Conservation (phyloP, 2,329 filamentous ascomycete genomes). For the Colletotrichum siamense region DNA sequence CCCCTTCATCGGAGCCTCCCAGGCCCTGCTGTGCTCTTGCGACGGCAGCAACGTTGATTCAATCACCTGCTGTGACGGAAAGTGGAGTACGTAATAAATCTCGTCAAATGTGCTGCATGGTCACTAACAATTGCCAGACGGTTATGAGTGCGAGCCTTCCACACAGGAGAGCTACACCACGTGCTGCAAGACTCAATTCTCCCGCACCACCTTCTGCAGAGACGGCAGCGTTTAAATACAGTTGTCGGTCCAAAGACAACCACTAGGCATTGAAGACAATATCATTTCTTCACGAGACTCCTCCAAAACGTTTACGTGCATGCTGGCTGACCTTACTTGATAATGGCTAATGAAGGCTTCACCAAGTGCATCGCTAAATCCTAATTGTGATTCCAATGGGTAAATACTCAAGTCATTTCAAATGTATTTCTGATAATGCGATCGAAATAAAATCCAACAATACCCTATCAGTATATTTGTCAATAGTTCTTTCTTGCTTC, state of each 20-base stretch:
- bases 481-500: background rate
- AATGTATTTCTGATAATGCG: background rate
- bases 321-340: background rate
- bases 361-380: background rate
- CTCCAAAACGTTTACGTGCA: accelerated
- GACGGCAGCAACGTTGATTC: background rate
- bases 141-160: background rate
- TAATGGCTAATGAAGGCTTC: accelerated
- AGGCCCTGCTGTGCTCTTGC: background rate
- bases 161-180: background rate
- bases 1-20: background rate
- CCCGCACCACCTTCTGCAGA: background rate
- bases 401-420: accelerated
- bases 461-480: accelerated
- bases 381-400: accelerated
- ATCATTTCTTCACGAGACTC: background rate
- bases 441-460: accelerated
- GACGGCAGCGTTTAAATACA: background rate
- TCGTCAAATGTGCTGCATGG: background rate
- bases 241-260: background rate
- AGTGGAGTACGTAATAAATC: background rate
- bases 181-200: background rate
- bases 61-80: background rate
- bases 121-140: background rate
- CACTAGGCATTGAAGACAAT: accelerated